Percentiles rank a stretch among this genome's conserved stretches.
Evolutionary conservation across 2,329 filamentous ascomycete species (phyloP).

Genomic region (Didymellaceae sp.): DNA sequence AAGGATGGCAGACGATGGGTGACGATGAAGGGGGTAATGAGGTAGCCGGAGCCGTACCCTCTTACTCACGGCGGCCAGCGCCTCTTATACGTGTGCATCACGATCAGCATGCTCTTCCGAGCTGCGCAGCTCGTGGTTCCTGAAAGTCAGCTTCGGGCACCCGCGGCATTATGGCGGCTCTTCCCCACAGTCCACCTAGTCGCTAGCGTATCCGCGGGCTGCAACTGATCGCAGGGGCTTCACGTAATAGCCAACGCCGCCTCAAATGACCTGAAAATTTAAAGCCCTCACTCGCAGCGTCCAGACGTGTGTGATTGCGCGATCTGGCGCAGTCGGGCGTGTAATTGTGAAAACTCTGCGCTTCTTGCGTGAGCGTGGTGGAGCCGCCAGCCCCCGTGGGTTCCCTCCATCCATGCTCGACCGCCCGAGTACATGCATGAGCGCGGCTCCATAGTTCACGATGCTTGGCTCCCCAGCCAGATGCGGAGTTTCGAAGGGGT

Average conservation of each 20-base stretch:
- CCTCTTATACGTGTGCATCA: conserved; percentile 1
- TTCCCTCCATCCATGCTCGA: conserved; percentile 1
- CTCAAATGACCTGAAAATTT: conserved; percentile 24
- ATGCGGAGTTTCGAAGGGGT: conserved; percentile 13
- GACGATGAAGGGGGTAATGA: background rate
- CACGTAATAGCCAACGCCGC: conserved; percentile 35
- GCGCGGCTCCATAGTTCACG: conserved; percentile 30
- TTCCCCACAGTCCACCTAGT: conserved; percentile 26
- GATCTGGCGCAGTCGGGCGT: conserved; percentile 22
- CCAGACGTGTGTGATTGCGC: conserved; percentile 9
- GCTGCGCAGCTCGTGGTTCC: conserved; percentile 19
- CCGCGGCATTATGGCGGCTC: conserved; percentile 14
- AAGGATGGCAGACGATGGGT: conserved; percentile 4
- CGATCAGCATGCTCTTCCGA: conserved; percentile 3
- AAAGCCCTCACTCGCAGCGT: conserved; percentile 23
- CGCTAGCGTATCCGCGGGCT: conserved; percentile 14
- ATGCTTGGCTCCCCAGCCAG: conserved; percentile 34
- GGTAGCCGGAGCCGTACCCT: conserved; percentile 11
- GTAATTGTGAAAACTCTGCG: conserved; percentile 8
- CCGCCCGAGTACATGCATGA: conserved; percentile 1
- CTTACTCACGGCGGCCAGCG: background rate
- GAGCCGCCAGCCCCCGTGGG: background rate
- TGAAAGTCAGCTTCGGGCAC: conserved; percentile 11
- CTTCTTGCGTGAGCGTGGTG: conserved; percentile 2
- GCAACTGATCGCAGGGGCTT: conserved; percentile 28